These are phyloP conservation scores for Pisolithus microcarpus DNA, from an alignment of 768 basidiomycete species.

Conservation along the genomic window DNA sequence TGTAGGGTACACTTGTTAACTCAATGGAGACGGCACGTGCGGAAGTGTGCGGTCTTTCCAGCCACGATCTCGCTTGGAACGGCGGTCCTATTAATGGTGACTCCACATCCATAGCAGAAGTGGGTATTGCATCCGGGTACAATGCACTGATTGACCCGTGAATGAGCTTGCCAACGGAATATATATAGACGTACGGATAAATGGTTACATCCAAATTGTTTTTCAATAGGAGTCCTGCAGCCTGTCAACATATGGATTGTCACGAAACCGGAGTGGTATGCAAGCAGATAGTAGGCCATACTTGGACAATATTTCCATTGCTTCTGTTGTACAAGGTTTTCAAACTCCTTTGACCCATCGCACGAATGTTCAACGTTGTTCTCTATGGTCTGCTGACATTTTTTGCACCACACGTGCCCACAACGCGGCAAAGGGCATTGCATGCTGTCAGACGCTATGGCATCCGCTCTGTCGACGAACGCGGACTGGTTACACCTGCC, in stretches of 20 bases:
- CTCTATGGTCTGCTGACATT: constrained; percentile 39
- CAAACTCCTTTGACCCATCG: constrained; percentile 49
- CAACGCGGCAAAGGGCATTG: constrained; percentile 46
- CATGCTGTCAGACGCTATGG: constrained; percentile 34
- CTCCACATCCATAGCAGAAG: constrained; percentile 48
- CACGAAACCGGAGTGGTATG: neutral
- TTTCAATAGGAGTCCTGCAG: constrained; percentile 46
- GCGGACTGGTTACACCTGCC: constrained; percentile 43
- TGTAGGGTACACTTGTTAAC: neutral
- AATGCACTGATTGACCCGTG: constrained; percentile 33
- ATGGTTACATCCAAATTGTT: constrained; percentile 48
- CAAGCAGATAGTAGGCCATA: constrained; percentile 10
- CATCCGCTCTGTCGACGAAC: constrained; percentile 45
- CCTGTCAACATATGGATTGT: constrained; percentile 19
- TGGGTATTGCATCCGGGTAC: constrained; percentile 52
- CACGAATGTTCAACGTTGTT: constrained; percentile 42
- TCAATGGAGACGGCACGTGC: constrained; percentile 22
- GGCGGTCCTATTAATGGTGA: constrained; percentile 36
- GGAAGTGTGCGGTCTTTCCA: constrained; percentile 30
- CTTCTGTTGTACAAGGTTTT: constrained; percentile 40
- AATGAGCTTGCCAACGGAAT: neutral
- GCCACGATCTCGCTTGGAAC: constrained; percentile 25
- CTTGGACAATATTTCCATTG: constrained; percentile 66
- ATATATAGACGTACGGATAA: constrained; percentile 39
- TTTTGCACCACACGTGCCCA: constrained; percentile 51